Base-by-base conservation (phyloP, 768 basidiomycete species). In the Boletus edulis region DNA sequence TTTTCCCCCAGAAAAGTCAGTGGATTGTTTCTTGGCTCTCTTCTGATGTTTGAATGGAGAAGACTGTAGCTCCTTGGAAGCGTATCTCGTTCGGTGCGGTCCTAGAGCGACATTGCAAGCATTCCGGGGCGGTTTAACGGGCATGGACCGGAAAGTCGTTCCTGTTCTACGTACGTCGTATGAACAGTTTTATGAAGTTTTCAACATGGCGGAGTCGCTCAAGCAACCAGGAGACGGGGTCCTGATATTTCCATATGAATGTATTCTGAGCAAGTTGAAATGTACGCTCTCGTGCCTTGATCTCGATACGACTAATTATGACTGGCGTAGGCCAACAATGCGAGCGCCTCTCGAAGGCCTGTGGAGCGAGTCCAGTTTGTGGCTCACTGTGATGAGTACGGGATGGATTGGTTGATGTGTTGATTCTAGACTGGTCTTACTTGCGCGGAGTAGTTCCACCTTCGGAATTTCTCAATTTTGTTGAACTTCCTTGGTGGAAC, bases 401-500 rank as follows among this genome's bases (percentile, higher is more conserved):
- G 12, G 3, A 44, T 37, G 8, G 17, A 11, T 49, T 3, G 3
- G 24, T 20, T 62, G 42, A 62, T n/a, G 2, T 14, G 14, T 22
- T 27, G 31, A 17, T 13, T 18, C 18, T 10, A 62, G 61, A 62
- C 22, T 62, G 61, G 61, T 52, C 53, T 32, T 52, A 62, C 44
- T 29, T 62, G n/a, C 61, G 61, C 9, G 56, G 61, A 8, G 8
- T 52, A 24, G 11, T 51, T 18, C 48, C 61, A 14, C 61, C 61
- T 43, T 55, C 61, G 17, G 18, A 37, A 27, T 41, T 62, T 46
- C 58, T 54, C 56, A 14, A 27, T 9, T 50, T 42, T 39, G 50
- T 62, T 14, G 47, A 50, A n/a, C 44, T 62, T 22, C 56, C 61
- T 47, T 55, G 61, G 61, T 62, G 61, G 53, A 52, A 44, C 12